Conservation (phyloP, 768 basidiomycete species). For the Kwoniella bestiolae region DNA sequence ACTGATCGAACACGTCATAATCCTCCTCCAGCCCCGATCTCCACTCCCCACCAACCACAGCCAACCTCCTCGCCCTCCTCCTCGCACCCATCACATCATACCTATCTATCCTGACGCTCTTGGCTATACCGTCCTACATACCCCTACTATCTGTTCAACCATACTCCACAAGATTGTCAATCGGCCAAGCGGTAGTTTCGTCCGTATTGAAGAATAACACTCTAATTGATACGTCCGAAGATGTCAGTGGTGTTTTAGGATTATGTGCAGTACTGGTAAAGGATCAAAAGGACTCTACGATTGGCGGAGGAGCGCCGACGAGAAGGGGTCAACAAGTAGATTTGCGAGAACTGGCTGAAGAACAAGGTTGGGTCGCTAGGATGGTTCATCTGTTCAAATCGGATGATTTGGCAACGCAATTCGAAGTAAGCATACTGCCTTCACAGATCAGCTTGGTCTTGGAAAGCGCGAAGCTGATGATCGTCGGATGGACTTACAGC, state of each 20-base stretch:
- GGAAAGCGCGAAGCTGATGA: background rate
- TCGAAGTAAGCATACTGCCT: slow-evolving; percentile 68
- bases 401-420: slow-evolving; percentile 84
- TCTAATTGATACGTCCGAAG: slow-evolving; percentile 87
- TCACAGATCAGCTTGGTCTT: background rate
- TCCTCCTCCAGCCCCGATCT: slow-evolving; percentile 73
- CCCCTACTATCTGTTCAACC: slow-evolving; percentile 82
- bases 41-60: slow-evolving; percentile 80
- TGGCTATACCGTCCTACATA: slow-evolving; percentile 88
- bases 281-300: slow-evolving; percentile 65
- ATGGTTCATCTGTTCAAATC: slow-evolving; percentile 96
- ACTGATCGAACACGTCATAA: slow-evolving; percentile 8
- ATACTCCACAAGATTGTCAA: slow-evolving; percentile 84
- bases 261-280: slow-evolving; percentile 89
- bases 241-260: slow-evolving; percentile 90
- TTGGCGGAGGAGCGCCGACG: slow-evolving; percentile 61
- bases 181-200: slow-evolving; percentile 92
- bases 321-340: slow-evolving; percentile 62
- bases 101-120: slow-evolving; percentile 92
- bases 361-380: slow-evolving; percentile 97
- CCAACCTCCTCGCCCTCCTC: slow-evolving; percentile 87
- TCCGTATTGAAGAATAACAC: slow-evolving; percentile 97
- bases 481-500: slow-evolving; percentile 60
- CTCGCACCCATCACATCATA: slow-evolving; percentile 95
- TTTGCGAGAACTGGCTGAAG: slow-evolving; percentile 90